A percentile compares a stretch with the other conserved stretches of the same genome.
These are phyloP conservation scores for Comarum palustre DNA, from an alignment of 306 rosid genomes.

Conservation along the genomic window DNA sequence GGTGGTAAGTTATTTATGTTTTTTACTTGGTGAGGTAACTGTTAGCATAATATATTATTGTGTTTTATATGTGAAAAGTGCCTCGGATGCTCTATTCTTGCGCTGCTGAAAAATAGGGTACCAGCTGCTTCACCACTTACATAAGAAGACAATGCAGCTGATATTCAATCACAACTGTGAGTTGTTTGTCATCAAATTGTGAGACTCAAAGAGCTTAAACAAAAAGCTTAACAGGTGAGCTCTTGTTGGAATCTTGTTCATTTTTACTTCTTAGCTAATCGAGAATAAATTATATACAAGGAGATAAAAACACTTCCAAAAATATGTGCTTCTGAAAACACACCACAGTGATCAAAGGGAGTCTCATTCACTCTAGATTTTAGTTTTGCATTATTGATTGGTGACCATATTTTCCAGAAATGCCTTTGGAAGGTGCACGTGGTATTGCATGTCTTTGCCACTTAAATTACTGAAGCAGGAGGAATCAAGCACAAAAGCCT, in stretches of 20 bases:
- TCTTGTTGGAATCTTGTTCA: conserved; percentile 1
- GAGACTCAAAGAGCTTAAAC: conserved; percentile 12
- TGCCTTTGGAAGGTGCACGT: conserved; percentile 46
- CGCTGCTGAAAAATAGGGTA: conserved; percentile 26
- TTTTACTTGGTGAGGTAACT: conserved; percentile 18
- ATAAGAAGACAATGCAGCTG: conserved; percentile 39
- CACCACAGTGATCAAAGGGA: not conserved
- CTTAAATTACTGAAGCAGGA: conserved; percentile 22
- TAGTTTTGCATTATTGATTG: not conserved
- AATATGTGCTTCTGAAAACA: conserved; percentile 3
- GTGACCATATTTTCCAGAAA: not conserved
- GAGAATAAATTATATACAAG: not conserved
- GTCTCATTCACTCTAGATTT: not conserved
- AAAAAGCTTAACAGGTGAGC: conserved; percentile 13
- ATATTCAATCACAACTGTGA: conserved; percentile 32
- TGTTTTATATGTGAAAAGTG: conserved; percentile 18
- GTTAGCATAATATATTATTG: not conserved
- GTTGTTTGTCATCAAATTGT: conserved; percentile 31
- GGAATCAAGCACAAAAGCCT: conserved; percentile 23
- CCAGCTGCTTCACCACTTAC: conserved; percentile 35
- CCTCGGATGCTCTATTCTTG: conserved; percentile 52
- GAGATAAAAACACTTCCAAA: not conserved
- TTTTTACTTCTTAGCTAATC: conserved; percentile 7
- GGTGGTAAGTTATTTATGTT: not conserved
- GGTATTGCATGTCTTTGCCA: conserved; percentile 44